Percentiles rank a stretch among this genome's conserved stretches.
Evolutionary conservation across 2,329 filamentous ascomycete genomes (phyloP).

Genomic region (Trichoderma sp.): DNA sequence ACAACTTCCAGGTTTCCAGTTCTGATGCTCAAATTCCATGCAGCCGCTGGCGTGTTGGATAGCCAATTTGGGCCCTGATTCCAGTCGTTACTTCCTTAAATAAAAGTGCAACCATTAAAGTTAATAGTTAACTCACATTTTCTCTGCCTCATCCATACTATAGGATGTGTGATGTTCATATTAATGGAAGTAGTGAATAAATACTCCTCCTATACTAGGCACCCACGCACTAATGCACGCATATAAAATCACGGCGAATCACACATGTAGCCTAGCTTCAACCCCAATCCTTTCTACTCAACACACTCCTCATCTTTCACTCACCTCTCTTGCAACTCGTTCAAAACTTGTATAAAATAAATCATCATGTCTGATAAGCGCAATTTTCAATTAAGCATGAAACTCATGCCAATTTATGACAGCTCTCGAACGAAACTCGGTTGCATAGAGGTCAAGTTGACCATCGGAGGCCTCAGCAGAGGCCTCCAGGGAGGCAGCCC

Average conservation of each 20-base stretch:
- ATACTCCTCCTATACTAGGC: background rate
- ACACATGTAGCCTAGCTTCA: background rate
- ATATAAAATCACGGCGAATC: background rate
- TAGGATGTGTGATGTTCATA: background rate
- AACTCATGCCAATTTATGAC: background rate
- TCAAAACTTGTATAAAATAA: background rate
- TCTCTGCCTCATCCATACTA: background rate
- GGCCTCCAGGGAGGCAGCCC: background rate
- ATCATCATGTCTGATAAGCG: background rate
- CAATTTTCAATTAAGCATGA: background rate
- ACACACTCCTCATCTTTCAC: background rate
- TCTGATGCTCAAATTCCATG: background rate
- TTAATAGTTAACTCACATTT: too few species aligned
- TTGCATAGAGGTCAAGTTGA: background rate
- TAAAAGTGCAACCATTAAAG: too few species aligned
- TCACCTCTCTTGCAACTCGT: background rate
- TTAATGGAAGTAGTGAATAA: background rate
- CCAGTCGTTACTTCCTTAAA: too few species aligned
- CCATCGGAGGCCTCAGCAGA: background rate
- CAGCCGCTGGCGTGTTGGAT: background rate
- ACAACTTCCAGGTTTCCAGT: background rate
- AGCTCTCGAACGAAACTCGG: background rate
- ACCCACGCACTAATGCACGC: background rate
- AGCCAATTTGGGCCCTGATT: too few species aligned
- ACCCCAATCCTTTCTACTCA: background rate